Evolutionary conservation across 1,139 yeast genomes (phyloP).

Genomic region (Blastobotrys arbuscula): DNA sequence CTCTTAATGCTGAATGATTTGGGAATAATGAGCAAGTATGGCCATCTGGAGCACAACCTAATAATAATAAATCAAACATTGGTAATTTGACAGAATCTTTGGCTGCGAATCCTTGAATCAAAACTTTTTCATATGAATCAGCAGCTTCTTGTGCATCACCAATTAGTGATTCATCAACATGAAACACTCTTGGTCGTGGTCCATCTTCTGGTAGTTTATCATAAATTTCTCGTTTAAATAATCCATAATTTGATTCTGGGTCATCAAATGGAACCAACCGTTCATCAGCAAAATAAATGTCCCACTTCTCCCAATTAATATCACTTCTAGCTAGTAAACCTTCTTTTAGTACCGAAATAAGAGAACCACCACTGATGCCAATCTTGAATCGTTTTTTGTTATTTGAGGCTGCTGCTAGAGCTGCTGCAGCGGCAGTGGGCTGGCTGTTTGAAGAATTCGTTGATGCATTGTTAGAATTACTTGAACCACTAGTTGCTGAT

Average conservation of each 20-base stretch:
- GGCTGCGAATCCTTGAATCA: slow-evolving; percentile 88
- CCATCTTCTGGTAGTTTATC: slow-evolving; percentile 50
- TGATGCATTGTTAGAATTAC: not conserved
- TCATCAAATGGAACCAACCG: slow-evolving; percentile 85
- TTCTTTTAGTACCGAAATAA: slow-evolving; percentile 77
- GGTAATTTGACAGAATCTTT: slow-evolving; percentile 95
- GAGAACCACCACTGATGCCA: slow-evolving; percentile 90
- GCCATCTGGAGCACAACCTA: slow-evolving; percentile 99
- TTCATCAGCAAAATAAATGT: slow-evolving; percentile 94
- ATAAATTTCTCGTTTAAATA: slow-evolving; percentile 74
- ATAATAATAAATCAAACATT: slow-evolving; percentile 79
- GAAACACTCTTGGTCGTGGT: slow-evolving; percentile 67
- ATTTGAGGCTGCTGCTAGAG: not conserved
- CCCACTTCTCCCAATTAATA: slow-evolving; percentile 93
- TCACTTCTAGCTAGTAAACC: slow-evolving; percentile 71
- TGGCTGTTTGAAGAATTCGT: not conserved
- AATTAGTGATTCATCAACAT: slow-evolving; percentile 71
- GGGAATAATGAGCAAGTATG: slow-evolving; percentile 96
- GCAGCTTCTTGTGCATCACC: slow-evolving; percentile 93
- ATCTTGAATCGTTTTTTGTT: slow-evolving; percentile 62
- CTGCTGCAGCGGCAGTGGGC: not conserved
- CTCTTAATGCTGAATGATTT: slow-evolving; percentile 81
- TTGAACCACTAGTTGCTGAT: not conserved
- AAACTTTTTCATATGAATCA: slow-evolving; percentile 78
- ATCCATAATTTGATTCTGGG: slow-evolving; percentile 83